A percentile compares a stretch with the other conserved stretches of the same genome.
These are phyloP conservation scores for Aspergillus taichungensis DNA, from an alignment of 495 filamentous ascomycete species.

Conservation along the genomic window DNA sequence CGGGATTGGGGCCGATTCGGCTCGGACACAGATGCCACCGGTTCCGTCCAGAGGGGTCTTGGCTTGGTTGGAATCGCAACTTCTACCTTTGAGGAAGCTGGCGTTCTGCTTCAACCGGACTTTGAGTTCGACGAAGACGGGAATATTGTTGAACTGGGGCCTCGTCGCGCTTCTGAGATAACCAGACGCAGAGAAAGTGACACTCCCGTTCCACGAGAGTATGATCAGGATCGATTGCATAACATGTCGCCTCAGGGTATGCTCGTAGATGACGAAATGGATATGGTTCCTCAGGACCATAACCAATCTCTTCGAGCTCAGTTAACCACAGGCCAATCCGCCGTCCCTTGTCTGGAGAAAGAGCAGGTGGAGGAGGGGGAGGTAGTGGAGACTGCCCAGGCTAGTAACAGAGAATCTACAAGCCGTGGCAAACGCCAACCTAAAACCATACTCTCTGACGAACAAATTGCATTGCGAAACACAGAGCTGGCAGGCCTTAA, in stretches of 20 bases:
- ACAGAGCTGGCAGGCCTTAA: slow-evolving; percentile 50
- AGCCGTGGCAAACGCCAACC: slow-evolving; percentile 12
- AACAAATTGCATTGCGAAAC: slow-evolving; percentile 36
- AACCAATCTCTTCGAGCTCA: not conserved
- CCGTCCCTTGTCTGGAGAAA: too few relatives aligned
- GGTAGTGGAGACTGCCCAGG: not conserved
- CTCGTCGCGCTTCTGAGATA: not conserved
- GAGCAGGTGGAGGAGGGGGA: too few relatives aligned
- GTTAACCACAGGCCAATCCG: too few relatives aligned
- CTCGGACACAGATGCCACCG: slow-evolving; percentile 11
- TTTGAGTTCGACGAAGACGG: slow-evolving; percentile 60
- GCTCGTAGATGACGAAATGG: slow-evolving; percentile 8
- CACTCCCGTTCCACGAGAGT: slow-evolving; percentile 10
- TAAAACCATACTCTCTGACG: slow-evolving; percentile 17
- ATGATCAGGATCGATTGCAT: not conserved
- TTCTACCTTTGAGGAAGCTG: slow-evolving; percentile 34
- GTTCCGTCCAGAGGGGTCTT: slow-evolving; percentile 17
- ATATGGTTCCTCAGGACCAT: not conserved
- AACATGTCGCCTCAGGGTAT: slow-evolving; percentile 8
- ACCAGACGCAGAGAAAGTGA: slow-evolving; percentile 1
- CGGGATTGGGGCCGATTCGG: slow-evolving; percentile 13
- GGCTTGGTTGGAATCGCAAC: slow-evolving; percentile 10
- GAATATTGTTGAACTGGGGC: slow-evolving; percentile 39
- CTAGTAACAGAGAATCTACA: slow-evolving; percentile 12
- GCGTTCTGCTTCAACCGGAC: slow-evolving; percentile 50